Evolutionary conservation across 2,329 filamentous ascomycete species (phyloP), one percentile per base, ranked within the genome.

Genomic region (Grosmannia huntii): DNA sequence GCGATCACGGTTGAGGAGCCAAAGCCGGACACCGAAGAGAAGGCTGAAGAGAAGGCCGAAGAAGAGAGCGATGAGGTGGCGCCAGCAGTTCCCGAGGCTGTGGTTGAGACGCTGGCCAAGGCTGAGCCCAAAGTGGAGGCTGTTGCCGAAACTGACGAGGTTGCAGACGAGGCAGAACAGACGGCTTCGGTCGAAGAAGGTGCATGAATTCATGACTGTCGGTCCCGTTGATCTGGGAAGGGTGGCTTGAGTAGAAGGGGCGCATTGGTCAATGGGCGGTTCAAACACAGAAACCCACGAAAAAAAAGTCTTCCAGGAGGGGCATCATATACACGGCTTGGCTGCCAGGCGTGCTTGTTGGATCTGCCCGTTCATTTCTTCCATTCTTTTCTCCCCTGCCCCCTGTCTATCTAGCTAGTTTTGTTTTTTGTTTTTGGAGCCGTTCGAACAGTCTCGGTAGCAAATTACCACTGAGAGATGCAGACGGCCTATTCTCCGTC

Each of bases 11-110:
- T 33, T 10, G 31, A 33, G 31, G 31, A 33, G 31, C 7, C 23
- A 9, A 33, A 55, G 53, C 31, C 55, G 3, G 60, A 57, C 27
- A 36, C n/a, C 4, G 44, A 49, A 7, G 31, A 41, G 14, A 25
- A 31, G 53, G 19, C 27, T 7, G 59, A 51, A 38, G 31, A 51
- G 48, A n/a, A n/a, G 16, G 19, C 6, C 16, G 46, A 25, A 14
- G 16, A 55, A 19, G 28, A 59, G 53, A 16, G 12, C 16, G 33
- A 44, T 52, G 60, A 60, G 54, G 27, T 49, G 14, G 59, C 59
- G 57, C 23, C 52, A 12, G 46, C 46, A n/a, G 58, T 51, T 5
- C 27, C 28, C 11, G 53, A 60, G 16, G 55, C 50, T 53, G 56
- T 49, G 9, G 57, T 41, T 46, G 57, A 61, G 50, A 38, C 50